Evolutionary conservation across 129 eudicot genomes (phyloP), one percentile per base, ranked within the genome.

Genomic region (Tagetes erecta): DNA sequence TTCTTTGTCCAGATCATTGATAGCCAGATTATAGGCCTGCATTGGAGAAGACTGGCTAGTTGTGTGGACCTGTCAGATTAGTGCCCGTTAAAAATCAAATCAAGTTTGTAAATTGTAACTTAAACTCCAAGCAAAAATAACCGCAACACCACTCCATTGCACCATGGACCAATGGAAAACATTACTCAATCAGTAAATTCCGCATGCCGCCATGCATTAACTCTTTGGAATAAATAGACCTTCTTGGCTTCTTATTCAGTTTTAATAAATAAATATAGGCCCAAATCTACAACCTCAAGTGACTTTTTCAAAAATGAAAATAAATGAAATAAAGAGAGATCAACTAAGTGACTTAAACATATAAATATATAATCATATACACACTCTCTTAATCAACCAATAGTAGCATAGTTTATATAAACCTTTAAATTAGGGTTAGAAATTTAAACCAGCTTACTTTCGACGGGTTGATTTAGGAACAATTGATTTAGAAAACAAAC

Each of bases 21-120:
- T 89, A 50, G 97, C 96, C 82, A 89, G 89, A 80, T 92, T 92
- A 74, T 92, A 88, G 36, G 96, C 92, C 84, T 88, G 96, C 86
- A 87, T 92, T 1, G 96, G 96, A 40, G 97, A 89, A 59, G 97
- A 92, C 74, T 89, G 97, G 86, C 94, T 92, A 39, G 96, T 85
- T 14, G 96, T 92, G 78, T 89, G 97, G 68, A 92, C 86, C 97
- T 92, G 85, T 78, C 69, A 39, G 51, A 39, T 60, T 60, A 60
- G 12, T 33, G 34, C 11, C 63, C 55, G 36, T 62, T 38, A 74
- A 20, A 20, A 20, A 20, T 20, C 27, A 20, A 34, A 62, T 60
- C 40, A 60, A 34, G 67, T 42, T 60, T 60, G 30, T 60, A 11
- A 45, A 27, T 60, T 60, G 67, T 60, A 11, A n/a, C 5, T 45